Base-by-base conservation (phyloP, 1,139 yeast species). In the Yamadazyma diospyri region DNA sequence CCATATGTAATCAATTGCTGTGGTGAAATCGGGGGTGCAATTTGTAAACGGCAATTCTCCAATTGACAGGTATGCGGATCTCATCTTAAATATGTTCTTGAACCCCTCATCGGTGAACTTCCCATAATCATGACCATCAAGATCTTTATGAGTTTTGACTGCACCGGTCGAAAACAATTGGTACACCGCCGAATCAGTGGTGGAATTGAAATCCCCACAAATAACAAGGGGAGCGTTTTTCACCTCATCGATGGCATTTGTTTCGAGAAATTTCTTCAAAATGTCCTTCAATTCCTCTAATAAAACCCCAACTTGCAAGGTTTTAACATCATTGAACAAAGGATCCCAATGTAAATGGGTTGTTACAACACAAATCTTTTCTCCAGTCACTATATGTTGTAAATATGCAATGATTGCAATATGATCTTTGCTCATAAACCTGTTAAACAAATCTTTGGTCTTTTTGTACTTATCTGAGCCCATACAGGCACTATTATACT, bases 321-420 rank as follows among this genome's bases (percentile, higher is more conserved):
- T 78, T 60, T 94, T 94, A 39, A 94, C 99, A 63, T 94, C 99
- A 55, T 87, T 86, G 55, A 80, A 86, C 30, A 87, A 88, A 7
- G 98, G 98, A 63, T 92, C 97, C 97, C 98, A 94, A 58, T 89
- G 97, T 57, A 92, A 76, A 69, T 94, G 99, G 0, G 98, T 89
- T 50, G 89, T 92, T 3, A 84, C 88, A 28, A 87, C 70, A 44
- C 86, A 70, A 32, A 92, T 62, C 42, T 75, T 72, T 53, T 82
- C 86, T 8, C 89, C 89, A 8, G 89, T 74, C 34, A 71, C 72
- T 25, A 67, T 60, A 53, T 85, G 94, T 51, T 85, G 89, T 46
- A 94, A 73, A 39, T 81, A 77, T n/a, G 84, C 67, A 34, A 87
- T 76, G 38, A 86, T 68, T 7, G 97, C 97, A 48, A 92, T 78